phyloP scores from a whole-genome alignment of 2,329 filamentous ascomycete genomes.

The Phialophora verrucosa region DNA sequence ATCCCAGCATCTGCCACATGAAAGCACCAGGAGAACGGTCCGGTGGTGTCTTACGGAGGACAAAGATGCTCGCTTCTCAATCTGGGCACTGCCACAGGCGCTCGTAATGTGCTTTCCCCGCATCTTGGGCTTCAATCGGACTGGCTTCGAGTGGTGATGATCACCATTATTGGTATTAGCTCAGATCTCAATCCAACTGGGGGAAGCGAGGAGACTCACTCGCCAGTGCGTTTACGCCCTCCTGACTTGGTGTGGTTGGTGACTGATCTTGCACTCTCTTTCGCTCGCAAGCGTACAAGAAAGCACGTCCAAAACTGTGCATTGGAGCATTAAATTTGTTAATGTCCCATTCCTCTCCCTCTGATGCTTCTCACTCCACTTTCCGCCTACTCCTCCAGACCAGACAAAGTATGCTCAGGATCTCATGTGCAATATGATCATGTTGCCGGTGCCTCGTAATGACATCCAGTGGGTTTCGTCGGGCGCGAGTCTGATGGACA shows the following conservation, averaged over 20 bases:
- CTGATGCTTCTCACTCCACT: background rate
- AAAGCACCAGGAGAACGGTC: background rate
- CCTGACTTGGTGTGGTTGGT: background rate
- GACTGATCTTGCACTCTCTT: background rate
- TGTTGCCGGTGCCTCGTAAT: background rate
- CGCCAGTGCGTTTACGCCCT: background rate
- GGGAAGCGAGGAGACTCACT: background rate
- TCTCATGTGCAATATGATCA: background rate
- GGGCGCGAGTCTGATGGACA: background rate
- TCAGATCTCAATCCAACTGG: background rate
- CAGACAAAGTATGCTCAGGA: background rate
- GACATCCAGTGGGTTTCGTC: background rate
- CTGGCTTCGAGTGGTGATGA: background rate
- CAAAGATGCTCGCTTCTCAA: background rate
- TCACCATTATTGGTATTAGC: background rate
- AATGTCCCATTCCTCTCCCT: background rate
- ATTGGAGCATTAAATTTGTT: background rate
- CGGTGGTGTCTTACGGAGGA: background rate
- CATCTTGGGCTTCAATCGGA: background rate
- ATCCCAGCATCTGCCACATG: background rate
- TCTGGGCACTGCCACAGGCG: background rate
- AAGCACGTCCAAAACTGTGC: background rate
- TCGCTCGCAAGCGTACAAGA: background rate
- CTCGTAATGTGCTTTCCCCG: background rate
- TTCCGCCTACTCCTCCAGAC: background rate